Conservation (phyloP, 805 yeast species). For the Yarrowia keelungensis region DNA sequence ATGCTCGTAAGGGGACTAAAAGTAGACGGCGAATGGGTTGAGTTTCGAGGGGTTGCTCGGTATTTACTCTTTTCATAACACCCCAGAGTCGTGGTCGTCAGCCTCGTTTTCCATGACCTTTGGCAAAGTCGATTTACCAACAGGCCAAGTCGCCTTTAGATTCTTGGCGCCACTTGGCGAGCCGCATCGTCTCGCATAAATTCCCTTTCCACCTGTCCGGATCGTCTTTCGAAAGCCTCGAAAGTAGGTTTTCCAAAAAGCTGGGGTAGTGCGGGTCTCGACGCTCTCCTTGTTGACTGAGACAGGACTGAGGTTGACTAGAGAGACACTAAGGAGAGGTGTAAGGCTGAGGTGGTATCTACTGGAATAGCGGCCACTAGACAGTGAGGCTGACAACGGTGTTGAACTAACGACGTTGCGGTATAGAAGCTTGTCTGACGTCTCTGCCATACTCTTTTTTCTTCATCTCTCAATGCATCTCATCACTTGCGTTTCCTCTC, state of each 20-base stretch:
- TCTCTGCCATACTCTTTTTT: no score
- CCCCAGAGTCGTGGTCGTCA: not conserved
- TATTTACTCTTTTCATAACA: not conserved
- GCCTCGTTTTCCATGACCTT: no score
- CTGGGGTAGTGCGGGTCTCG: slow-evolving; percentile 25
- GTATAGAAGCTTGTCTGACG: no score
- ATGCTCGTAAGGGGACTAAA: not conserved
- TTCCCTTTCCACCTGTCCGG: slow-evolving; percentile 12
- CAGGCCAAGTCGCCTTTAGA: not conserved
- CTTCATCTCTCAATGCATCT: no score
- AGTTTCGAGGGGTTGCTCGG: not conserved
- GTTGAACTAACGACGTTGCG: no score
- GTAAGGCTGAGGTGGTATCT: slow-evolving; percentile 23
- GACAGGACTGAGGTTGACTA: not conserved
- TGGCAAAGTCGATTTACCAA: slow-evolving; percentile 5
- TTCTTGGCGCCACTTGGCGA: slow-evolving; percentile 11
- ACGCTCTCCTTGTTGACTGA: not conserved
- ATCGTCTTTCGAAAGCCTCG: not conserved
- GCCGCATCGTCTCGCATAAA: slow-evolving; percentile 14
- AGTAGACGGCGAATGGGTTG: not conserved
- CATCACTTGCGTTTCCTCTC: not conserved
- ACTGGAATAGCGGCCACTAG: slow-evolving; percentile 9
- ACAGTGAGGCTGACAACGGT: slow-evolving; percentile 10
- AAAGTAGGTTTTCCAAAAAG: slow-evolving; percentile 8
- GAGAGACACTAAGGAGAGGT: not conserved